Conservation (phyloP, 2,329 filamentous ascomycete genomes). For the Pseudogymnoascus sp. region DNA sequence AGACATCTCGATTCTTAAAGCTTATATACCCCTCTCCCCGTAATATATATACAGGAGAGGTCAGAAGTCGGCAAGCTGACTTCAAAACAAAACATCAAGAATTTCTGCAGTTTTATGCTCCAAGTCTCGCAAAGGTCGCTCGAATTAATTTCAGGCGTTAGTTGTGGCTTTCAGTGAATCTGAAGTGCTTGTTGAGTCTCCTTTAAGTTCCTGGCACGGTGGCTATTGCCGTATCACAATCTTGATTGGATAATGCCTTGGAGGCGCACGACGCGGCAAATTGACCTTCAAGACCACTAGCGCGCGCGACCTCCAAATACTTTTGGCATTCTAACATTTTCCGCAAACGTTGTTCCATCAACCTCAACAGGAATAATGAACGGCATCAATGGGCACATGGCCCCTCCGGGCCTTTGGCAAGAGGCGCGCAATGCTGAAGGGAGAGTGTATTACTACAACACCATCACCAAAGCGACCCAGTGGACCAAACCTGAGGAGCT, state of each 20-base stretch:
- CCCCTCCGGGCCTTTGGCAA: constrained; percentile 57
- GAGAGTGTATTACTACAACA: constrained; percentile 85
- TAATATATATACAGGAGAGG: constrained; percentile 13
- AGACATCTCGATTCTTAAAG: constrained; percentile 17
- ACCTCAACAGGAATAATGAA: constrained; percentile 17
- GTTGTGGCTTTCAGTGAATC: background rate
- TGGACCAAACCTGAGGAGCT: constrained; percentile 91
- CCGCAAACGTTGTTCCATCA: background rate
- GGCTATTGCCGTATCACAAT: background rate
- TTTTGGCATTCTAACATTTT: constrained; percentile 4
- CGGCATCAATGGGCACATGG: constrained; percentile 24
- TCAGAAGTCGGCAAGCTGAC: constrained; percentile 12
- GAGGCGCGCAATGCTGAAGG: constrained; percentile 76
- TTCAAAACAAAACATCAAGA: background rate
- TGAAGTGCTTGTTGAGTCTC: background rate
- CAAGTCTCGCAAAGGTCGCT: background rate
- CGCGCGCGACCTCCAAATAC: constrained; percentile 2
- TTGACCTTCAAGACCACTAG: background rate
- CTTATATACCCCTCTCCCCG: constrained; percentile 13
- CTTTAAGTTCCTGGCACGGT: background rate
- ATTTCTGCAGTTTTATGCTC: background rate
- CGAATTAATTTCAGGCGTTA: background rate
- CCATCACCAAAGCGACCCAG: constrained; percentile 75
- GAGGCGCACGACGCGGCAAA: background rate
- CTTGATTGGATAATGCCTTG: background rate